phyloP scores from a whole-genome alignment of 2,329 filamentous ascomycete genomes.

The Aspergillus tanneri region DNA sequence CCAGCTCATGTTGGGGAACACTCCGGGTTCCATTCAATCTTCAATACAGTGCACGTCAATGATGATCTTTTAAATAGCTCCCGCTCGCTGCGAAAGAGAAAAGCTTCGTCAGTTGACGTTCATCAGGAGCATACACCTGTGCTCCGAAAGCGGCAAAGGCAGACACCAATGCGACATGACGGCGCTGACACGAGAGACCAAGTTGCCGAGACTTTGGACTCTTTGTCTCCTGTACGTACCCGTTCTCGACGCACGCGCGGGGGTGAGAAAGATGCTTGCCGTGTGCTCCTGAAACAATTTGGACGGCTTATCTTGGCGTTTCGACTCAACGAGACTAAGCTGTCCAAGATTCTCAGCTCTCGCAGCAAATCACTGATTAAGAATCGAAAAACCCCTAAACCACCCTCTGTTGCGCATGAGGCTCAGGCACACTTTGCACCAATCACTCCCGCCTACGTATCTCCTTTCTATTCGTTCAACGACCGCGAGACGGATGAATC shows the following conservation, averaged over 20 bases:
- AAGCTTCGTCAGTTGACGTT: constrained; percentile 67
- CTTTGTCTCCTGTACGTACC: constrained; percentile 37
- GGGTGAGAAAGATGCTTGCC: constrained; percentile 42
- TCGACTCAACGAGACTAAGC: constrained; percentile 56
- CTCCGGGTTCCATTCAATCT: constrained; percentile 72
- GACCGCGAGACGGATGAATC: constrained; percentile 86
- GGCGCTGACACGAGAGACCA: constrained; percentile 22
- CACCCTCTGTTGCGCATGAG: constrained; percentile 40
- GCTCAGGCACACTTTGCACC: constrained; percentile 59
- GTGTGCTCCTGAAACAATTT: constrained; percentile 41
- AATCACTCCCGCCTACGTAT: constrained; percentile 64
- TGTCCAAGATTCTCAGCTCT: constrained; percentile 60
- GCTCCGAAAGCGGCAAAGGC: constrained; percentile 52
- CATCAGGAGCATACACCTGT: constrained; percentile 47
- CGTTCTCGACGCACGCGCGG: constrained; percentile 58
- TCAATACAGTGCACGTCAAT: constrained; percentile 69
- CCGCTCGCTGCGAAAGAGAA: constrained; percentile 77
- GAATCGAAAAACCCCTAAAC: constrained; percentile 46
- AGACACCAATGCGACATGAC: constrained; percentile 29
- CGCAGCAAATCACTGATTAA: constrained; percentile 61
- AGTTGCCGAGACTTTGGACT: constrained; percentile 21
- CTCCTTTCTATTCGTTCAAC: constrained; percentile 83
- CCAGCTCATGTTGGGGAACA: constrained; percentile 65
- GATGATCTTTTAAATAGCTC: constrained; percentile 74
- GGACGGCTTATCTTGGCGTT: constrained; percentile 59